These are phyloP conservation scores for Rubroboletus satanas DNA, from an alignment of 768 basidiomycete species.

Conservation along the genomic window DNA sequence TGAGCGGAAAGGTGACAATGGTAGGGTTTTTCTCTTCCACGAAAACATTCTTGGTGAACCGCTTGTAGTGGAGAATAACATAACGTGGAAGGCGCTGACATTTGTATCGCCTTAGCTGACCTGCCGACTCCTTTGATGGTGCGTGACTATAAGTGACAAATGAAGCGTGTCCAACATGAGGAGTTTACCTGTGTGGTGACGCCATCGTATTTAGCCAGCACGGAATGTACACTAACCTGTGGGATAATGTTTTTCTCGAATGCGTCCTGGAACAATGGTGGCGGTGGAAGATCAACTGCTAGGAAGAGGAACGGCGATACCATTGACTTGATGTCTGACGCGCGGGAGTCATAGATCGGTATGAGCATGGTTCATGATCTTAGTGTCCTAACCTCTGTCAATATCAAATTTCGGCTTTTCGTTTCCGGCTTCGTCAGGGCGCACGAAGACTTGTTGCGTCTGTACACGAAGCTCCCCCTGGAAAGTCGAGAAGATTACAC, in stretches of 20 bases:
- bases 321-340: conserved; percentile 75
- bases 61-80: conserved; percentile 91
- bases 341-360: conserved; percentile 22
- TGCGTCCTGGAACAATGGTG: conserved; percentile 94
- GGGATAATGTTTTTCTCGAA: conserved; percentile 99
- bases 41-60: conserved; percentile 94
- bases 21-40: conserved; percentile 99
- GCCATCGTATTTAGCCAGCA: conserved; percentile 94
- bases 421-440: conserved; percentile 67
- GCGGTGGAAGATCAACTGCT: conserved; percentile 92
- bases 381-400: conserved; percentile 66
- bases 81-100: conserved; percentile 87
- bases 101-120: conserved; percentile 84
- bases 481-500: conserved; percentile 89
- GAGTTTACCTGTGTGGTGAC: conserved; percentile 72
- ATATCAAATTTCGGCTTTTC: conserved; percentile 92
- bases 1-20: conserved; percentile 93
- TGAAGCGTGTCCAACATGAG: conserved; percentile 18
- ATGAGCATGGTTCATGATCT: conserved; percentile 3
- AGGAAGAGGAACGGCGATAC: conserved; percentile 94
- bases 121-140: conserved; percentile 69
- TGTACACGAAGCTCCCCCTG: conserved; percentile 93
- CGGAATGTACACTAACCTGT: conserved; percentile 87
- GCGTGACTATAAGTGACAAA: conserved; percentile 10
- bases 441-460: conserved; percentile 88